Base-by-base conservation (phyloP, 2,329 filamentous ascomycete genomes). In the Microdochium paspali region DNA sequence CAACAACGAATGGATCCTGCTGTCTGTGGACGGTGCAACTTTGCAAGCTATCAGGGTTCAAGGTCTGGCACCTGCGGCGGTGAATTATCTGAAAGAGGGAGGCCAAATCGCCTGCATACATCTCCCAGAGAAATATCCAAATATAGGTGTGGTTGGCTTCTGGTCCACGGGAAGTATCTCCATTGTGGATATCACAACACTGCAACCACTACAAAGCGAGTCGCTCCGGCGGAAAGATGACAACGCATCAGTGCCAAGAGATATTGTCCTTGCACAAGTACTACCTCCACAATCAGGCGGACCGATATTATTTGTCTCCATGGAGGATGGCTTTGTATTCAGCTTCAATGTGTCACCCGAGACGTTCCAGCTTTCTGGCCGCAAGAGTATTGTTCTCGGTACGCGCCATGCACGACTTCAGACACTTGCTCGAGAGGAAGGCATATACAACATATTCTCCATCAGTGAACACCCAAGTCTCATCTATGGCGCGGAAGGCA, bases 391-490 rank as follows among this genome's bases (percentile, higher is more conserved):
- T 23, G 81, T 91, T 1, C 72, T 98, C 12, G 91, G 93, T 23
- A 91, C 87, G 13, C 85, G 90, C 50, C 86, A 94, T 55, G 87
- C 91, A 2, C 81, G 80, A 13, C 83, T 98, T 56, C 85, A 91
- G 49, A 73, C 86, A 21, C 68, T 98, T 2, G 87, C 90, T 0
- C 78, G 84, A 45, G 72, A 72, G 1, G 71, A 83, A 44, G 79
- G 77, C 0, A 69, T 88, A 1, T 86, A 77, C 61, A 94, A 87
- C 56, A 83, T 98, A 1, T 95, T 98, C 61, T 89, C 90, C 1
- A 95, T 89, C 0, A 95, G 90, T 49, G 93, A 98, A 58, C 89
- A 96, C 60, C 87, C 93, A 0, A 96, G 88, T 53, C 68, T 98
- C 47, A 95, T 98, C 44, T 96, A 98, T 61, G 87, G 86, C 9